These are phyloP conservation scores for Discostella stelligeroides DNA, from an alignment of 108 stramenopile genomes.

Conservation along the genomic window DNA sequence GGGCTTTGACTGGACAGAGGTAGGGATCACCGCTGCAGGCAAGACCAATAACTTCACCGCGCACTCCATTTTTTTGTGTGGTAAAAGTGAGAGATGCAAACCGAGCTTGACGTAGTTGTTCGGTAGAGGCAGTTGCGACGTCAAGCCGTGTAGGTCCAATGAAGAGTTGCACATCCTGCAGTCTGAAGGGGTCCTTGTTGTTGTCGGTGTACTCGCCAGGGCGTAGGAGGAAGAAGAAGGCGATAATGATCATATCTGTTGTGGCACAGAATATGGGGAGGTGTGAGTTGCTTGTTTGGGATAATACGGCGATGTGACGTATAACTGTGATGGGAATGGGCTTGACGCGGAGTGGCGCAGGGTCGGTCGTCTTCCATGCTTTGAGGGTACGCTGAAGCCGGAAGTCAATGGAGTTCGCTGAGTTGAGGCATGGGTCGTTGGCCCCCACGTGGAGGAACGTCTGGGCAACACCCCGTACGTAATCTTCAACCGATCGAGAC, in stretches of 20 bases:
- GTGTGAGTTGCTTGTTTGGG: not conserved
- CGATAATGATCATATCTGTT: conserved; percentile 54
- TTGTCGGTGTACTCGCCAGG: conserved; percentile 22
- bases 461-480: conserved; percentile 41
- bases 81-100: conserved; percentile 42
- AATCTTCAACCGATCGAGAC: conserved; percentile 47
- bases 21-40: conserved; percentile 38
- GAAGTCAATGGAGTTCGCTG: conserved; percentile 26
- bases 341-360: conserved; percentile 11
- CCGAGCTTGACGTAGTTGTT: conserved; percentile 23
- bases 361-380: conserved; percentile 24
- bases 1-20: conserved; percentile 48
- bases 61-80: conserved; percentile 45
- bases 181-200: conserved; percentile 26
- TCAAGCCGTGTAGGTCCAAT: conserved; percentile 26
- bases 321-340: conserved; percentile 49
- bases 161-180: conserved; percentile 38
- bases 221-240: conserved; percentile 57
- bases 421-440: conserved; percentile 32
- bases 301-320: not conserved
- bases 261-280: conserved; percentile 7
- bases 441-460: conserved; percentile 41
- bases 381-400: conserved; percentile 14
- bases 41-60: conserved; percentile 46
- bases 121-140: conserved; percentile 16